Conservation (phyloP, 441 rosid species). For the Sinapis alba region DNA sequence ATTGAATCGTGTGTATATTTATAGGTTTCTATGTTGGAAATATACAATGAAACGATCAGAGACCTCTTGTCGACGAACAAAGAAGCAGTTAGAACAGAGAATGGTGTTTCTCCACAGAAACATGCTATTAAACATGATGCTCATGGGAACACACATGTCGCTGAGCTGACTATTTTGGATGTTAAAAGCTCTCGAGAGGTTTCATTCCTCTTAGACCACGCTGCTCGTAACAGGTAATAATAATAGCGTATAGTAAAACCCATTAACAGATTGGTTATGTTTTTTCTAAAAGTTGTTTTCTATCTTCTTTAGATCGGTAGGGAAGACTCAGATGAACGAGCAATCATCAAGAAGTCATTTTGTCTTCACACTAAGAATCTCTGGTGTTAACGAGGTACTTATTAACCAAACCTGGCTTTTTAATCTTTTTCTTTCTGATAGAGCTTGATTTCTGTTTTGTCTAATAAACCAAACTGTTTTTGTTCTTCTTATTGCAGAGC, state of each 20-base stretch:
- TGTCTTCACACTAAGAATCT: slow-evolving; percentile 87
- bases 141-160: slow-evolving; percentile 75
- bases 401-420: not conserved
- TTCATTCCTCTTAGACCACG: slow-evolving; percentile 78
- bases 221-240: slow-evolving; percentile 86
- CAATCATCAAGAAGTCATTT: slow-evolving; percentile 97
- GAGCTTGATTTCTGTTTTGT: slow-evolving; percentile 17
- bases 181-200: slow-evolving; percentile 83
- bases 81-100: slow-evolving; percentile 51
- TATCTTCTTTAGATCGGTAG: slow-evolving; percentile 65
- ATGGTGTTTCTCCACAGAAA: slow-evolving; percentile 68
- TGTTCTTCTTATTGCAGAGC: slow-evolving; percentile 24
- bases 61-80: slow-evolving; percentile 72
- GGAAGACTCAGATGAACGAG: slow-evolving; percentile 96
- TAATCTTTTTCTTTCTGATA: not conserved
- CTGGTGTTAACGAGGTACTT: slow-evolving; percentile 86
- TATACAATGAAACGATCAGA: slow-evolving; percentile 90
- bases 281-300: not conserved
- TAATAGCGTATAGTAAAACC: not conserved
- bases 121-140: slow-evolving; percentile 88
- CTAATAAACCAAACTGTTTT: not conserved
- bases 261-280: not conserved
- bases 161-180: slow-evolving; percentile 88
- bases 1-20: slow-evolving; percentile 15
- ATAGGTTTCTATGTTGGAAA: slow-evolving; percentile 96